Base-by-base conservation (phyloP, 2,329 filamentous ascomycete species). In the Ophiostoma tasmaniense region DNA sequence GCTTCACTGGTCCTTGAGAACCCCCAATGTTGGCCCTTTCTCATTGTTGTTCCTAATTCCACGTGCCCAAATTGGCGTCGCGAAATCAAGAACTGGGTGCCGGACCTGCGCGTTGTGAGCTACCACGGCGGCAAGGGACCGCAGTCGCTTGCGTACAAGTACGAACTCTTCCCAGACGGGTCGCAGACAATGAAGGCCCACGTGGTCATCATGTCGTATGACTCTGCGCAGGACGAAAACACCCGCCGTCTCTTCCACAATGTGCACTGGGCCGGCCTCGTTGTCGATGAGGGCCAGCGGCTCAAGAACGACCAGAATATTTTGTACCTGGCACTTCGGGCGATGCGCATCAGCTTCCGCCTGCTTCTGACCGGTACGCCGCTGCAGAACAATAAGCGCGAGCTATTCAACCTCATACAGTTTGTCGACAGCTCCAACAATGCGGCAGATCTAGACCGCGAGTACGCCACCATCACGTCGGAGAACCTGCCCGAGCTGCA, bases 61-160 rank as follows among this genome's bases (percentile, higher is more conserved):
- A 99, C 95, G 0, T 96, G 93, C 77, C 87, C 93, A n/a, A 99
- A 99, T 76, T 99, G 95, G 94, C 90, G 94, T 6, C 89, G 94
- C 66, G 95, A 99, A 76, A 92, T 98, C 77, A 96, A 96, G 80
- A 89, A 91, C 73, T 99, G 94, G 94, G 89, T 90, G 0, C 94
- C 94, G 1, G 87, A 86, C 7, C 80, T 98, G 45, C 88, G 93
- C 59, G 93, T 96, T 7, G 93, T 97, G n/a, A 90, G 93, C 0
- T 98, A 95, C 76, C 96, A 96, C 76, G 95, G 95, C 64, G 90
- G 90, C 20, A 85, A 84, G 66, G 84, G 85, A 66, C 84, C 93
- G 20, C 90, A 95, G 73, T 87, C 91, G 50, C 85, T 96, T 70
- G 90, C 92, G 0, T 89, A 90, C 74, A 82, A 90, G 45, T 89